A percentile compares a stretch with the other conserved stretches of the same genome.
These are phyloP conservation scores for Fusarium anthophilum DNA, from an alignment of 2,329 filamentous ascomycete genomes.

Conservation along the genomic window DNA sequence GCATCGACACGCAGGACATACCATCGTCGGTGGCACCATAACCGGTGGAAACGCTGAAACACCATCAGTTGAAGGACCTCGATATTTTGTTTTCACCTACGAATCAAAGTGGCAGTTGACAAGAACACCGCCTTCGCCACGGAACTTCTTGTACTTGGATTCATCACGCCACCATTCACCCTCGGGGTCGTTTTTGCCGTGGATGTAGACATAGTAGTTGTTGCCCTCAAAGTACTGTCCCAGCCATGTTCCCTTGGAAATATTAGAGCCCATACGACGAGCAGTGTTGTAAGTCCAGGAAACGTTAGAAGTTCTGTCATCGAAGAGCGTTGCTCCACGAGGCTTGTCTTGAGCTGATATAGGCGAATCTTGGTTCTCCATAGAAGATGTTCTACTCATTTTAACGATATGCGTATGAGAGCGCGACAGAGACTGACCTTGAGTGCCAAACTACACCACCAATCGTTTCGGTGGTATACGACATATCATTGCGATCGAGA, in stretches of 20 bases:
- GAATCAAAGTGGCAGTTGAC: conserved; percentile 95
- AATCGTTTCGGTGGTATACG: conserved; percentile 54
- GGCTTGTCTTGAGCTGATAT: conserved; percentile 7
- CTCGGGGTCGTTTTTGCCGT: conserved; percentile 77
- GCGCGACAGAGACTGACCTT: conserved; percentile 28
- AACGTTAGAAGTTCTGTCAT: conserved; percentile 81
- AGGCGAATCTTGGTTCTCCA: background rate
- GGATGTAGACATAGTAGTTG: conserved; percentile 92
- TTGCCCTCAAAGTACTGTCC: conserved; percentile 89
- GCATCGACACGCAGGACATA: conserved; percentile 83
- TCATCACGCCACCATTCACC: conserved; percentile 76
- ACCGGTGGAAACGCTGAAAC: conserved; percentile 80
- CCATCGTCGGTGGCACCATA: conserved; percentile 96
- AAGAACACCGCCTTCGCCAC: conserved; percentile 78
- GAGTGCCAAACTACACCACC: conserved; percentile 45
- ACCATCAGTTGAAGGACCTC: conserved; percentile 22
- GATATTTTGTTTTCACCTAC: conserved; percentile 47
- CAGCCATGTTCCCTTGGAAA: conserved; percentile 43
- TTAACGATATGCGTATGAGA: background rate
- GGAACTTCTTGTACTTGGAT: conserved; percentile 54
- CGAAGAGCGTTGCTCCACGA: conserved; percentile 71
- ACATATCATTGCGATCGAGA: conserved; percentile 66
- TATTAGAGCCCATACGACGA: conserved; percentile 26
- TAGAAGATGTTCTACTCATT: conserved; percentile 6
- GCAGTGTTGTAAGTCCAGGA: conserved; percentile 61